phyloP scores from a whole-genome alignment of 495 filamentous ascomycete species.

The Penicillium cosmopolitanum region DNA sequence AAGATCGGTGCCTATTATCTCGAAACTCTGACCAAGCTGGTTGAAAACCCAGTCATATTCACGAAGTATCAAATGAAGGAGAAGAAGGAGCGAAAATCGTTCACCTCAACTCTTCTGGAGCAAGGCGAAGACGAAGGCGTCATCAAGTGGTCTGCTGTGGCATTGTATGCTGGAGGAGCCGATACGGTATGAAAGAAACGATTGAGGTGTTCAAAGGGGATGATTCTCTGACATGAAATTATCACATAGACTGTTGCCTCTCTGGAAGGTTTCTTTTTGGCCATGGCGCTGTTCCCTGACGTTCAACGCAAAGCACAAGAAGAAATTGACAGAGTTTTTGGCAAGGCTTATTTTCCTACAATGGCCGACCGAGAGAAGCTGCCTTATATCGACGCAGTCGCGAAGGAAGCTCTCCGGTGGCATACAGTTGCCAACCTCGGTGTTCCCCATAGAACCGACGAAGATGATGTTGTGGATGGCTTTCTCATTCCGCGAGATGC shows the following conservation, averaged over 20 bases:
- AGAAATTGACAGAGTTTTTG: constrained; percentile 60
- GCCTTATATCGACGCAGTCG: constrained; percentile 46
- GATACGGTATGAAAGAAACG: constrained; percentile 43
- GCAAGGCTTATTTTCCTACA: constrained; percentile 29
- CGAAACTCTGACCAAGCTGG: constrained; percentile 23
- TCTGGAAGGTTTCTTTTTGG: constrained; percentile 47
- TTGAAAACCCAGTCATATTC: constrained; percentile 42
- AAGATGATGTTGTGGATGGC: constrained; percentile 57
- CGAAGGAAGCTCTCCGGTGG: constrained; percentile 52
- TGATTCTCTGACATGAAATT: neutral
- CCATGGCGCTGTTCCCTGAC: constrained; percentile 52
- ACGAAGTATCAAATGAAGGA: constrained; percentile 45
- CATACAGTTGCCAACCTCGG: constrained; percentile 45
- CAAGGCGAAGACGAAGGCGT: constrained; percentile 29
- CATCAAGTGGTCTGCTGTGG: constrained; percentile 47
- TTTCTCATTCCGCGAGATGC: constrained; percentile 56
- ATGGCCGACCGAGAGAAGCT: constrained; percentile 34
- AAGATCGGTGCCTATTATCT: constrained; percentile 36
- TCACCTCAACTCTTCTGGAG: constrained; percentile 36
- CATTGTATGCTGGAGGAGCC: constrained; percentile 56
- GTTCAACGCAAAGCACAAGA: constrained; percentile 57
- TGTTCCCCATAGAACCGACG: constrained; percentile 57
- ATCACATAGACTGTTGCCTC: constrained; percentile 28
- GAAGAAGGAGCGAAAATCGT: constrained; percentile 37
- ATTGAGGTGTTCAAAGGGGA: neutral